phyloP scores from a whole-genome alignment of 2,329 filamentous ascomycete species.

The Fusarium marasasianum region DNA sequence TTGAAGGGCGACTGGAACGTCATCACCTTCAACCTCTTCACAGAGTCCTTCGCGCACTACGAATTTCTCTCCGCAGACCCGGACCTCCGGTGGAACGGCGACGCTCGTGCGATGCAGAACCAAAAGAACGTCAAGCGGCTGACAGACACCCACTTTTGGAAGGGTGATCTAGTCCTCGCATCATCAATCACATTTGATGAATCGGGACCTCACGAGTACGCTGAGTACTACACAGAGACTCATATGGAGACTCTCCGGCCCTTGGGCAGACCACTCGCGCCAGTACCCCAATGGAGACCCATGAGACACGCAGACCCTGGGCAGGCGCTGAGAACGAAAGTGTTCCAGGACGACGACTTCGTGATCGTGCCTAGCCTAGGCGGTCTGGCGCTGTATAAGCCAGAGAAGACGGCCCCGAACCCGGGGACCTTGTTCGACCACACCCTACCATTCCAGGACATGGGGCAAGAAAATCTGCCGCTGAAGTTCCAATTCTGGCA shows the following conservation, averaged over 20 bases:
- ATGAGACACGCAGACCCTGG: neutral
- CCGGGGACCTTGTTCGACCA: neutral
- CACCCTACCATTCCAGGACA: neutral
- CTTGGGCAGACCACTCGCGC: neutral
- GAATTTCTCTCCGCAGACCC: slow-evolving; percentile 9
- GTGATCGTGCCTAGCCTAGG: slow-evolving; percentile 16
- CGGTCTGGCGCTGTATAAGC: slow-evolving; percentile 19
- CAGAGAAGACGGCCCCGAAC: neutral
- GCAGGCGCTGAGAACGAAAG: neutral
- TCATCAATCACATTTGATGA: neutral
- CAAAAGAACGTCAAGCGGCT: neutral
- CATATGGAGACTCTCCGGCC: slow-evolving; percentile 12
- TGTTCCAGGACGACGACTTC: slow-evolving; percentile 32
- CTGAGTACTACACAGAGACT: neutral
- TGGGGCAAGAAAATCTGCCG: neutral
- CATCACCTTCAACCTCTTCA: slow-evolving; percentile 31
- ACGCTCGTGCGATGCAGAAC: neutral
- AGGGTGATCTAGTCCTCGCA: neutral
- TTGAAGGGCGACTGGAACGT: slow-evolving; percentile 21
- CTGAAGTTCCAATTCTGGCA: neutral
- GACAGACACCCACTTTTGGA: slow-evolving; percentile 22
- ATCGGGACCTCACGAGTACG: neutral
- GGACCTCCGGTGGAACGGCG: slow-evolving; percentile 13
- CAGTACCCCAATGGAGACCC: neutral
- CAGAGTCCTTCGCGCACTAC: slow-evolving; percentile 17